A percentile compares a stretch with the other conserved stretches of the same genome.
Conservation (phyloP, 139 green algal genomes). For the Micromonas commoda region DNA sequence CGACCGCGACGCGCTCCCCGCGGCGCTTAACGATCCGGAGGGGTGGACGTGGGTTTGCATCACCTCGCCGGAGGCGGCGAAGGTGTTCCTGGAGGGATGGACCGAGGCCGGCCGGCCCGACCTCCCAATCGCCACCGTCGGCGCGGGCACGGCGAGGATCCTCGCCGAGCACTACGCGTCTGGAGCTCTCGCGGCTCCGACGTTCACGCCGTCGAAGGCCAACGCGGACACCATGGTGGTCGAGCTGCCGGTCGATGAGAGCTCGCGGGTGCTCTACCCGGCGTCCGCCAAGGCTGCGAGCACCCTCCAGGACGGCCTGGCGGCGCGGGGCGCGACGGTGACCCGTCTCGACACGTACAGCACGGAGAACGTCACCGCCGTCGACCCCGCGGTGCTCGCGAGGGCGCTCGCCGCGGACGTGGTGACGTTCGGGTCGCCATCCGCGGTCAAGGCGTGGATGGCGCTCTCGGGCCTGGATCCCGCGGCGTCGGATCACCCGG, state of each 20-base stretch:
- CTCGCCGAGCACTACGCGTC: background rate
- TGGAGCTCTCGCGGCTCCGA: background rate
- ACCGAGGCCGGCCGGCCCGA: constrained; percentile 18
- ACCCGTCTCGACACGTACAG: constrained; percentile 29
- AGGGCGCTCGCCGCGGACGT: constrained; percentile 14
- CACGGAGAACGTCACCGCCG: constrained; percentile 7
- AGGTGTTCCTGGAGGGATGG: constrained; percentile 22
- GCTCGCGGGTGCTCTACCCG: constrained; percentile 16
- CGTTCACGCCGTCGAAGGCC: constrained; percentile 24
- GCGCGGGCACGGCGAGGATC: constrained; percentile 10
- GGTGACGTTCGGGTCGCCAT: constrained; percentile 29
- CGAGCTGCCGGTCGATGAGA: constrained; percentile 21
- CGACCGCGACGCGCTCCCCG: background rate
- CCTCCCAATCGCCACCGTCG: constrained; percentile 16
- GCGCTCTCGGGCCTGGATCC: background rate
- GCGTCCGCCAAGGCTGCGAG: constrained; percentile 20
- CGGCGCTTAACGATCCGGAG: background rate
- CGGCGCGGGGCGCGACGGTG: constrained; percentile 5
- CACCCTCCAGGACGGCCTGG: constrained; percentile 24
- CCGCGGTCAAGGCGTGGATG: constrained; percentile 26
- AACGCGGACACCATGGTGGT: constrained; percentile 11
- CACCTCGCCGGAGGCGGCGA: constrained; percentile 26
- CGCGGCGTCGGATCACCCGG: background rate
- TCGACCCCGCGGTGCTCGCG: background rate
- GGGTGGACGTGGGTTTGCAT: constrained; percentile 6